Evolutionary conservation across 345 rosid species (phyloP), one percentile per base, ranked within the genome.

Genomic region (Brassica incana): DNA sequence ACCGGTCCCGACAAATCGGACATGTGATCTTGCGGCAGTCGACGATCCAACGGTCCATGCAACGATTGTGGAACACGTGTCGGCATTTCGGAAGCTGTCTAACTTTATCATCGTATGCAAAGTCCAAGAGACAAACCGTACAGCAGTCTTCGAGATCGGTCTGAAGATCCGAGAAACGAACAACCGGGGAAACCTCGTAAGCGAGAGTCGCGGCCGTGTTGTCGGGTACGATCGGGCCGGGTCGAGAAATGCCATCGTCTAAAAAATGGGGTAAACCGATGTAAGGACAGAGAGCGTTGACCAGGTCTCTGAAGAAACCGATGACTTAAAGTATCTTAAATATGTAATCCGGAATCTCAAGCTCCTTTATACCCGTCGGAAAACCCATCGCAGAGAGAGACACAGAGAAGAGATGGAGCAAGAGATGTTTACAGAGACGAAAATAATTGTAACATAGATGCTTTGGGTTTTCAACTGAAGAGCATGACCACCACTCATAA

Each of bases 11-110:
- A 75, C 97, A 90, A 4, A 90, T 81, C 0, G 89, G 95, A 48
- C 94, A 91, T 0, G 91, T 93, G 77, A 80, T 83, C 77, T 81
- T 90, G 15, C 84, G 79, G 16, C 88, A 90, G 6, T 77, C 90
- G 18, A 76, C 65, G 78, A 90, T 86, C 98, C 98, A 91, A 77
- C 87, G 90, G 87, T 93, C 90, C 25, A 91, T 77, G 23, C 97
- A 90, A 67, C 78, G 12, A 67, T 79, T 68, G 27, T 93, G 95
- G 72, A 91, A 91, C 60, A 93, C 82, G 33, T 89, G 98, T 3
- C 79, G 73, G 71, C 94, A 93, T n/a, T 86, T 88, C 1, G 88
- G 64, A 0, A 87, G 80, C 71, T 73, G 83, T 27, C 88, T 78
- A 79, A 90, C 78, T 85, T 87, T 83, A 11, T 93, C 91, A 12